Evolutionary conservation across 306 rosid species (phyloP), one percentile per base, ranked within the genome.

Genomic region (Vigna hirtella): DNA sequence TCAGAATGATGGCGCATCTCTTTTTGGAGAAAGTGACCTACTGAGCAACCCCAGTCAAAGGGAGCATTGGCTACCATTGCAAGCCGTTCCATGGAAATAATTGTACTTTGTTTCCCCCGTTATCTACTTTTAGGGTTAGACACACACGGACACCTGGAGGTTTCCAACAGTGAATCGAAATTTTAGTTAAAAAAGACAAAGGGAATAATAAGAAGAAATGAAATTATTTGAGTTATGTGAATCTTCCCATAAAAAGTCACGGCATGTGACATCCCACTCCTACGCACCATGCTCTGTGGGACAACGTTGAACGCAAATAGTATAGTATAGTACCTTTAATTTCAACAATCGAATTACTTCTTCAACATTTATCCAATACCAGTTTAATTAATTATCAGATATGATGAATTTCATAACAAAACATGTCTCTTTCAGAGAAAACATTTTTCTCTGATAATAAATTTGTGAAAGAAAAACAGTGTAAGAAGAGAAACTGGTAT

Each of bases 1-100:
- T 79, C 71, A 56, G 66, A 34, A 61, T 36, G 83, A 80, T 79
- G 18, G 84, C 63, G 77, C 85, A 72, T 72, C 81, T 34, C 99
- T 88, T 95, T 93, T 87, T 77, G 62, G 72, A 72, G 99, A 95
- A 82, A 93, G 89, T 64, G 98, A 95, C 94, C 14, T 77, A 14
- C 38, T 69, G 73, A 76, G 85, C 49, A 84, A 72, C 79, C 85
- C 89, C 90, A 82, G 97, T 92, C 88, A 94, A 94, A 90, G 85
- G 85, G 78, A 78, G 84, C 85, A 66, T 82, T 62, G 82, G 72
- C 89, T 76, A 61, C 84, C 65, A 74, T 81, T 51, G 73, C 84
- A 78, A 80, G 83, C 86, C 84, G 72, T 81, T 79, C 76, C 63
- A 73, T 76, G 70, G 40, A 87, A 93, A 93, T 87, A 59, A 92